These are phyloP conservation scores for Colletotrichum sansevieriae DNA, from an alignment of 2,329 filamentous ascomycete species.

Conservation along the genomic window DNA sequence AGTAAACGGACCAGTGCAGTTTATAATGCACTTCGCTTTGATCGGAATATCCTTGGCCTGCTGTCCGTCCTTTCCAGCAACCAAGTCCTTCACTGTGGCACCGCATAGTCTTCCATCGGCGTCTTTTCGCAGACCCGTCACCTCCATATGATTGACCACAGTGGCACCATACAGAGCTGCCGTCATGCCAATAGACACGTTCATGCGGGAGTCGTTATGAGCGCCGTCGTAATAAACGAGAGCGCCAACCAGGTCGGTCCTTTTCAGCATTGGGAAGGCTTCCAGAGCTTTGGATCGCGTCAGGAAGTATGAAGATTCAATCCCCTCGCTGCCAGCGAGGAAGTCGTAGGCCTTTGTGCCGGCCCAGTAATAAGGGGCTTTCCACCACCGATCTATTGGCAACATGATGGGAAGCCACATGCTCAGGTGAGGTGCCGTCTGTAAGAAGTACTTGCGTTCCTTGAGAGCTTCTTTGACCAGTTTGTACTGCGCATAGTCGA, in stretches of 20 bases:
- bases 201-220: conserved; percentile 94
- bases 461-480: conserved; percentile 80
- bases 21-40: conserved; percentile 84
- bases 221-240: conserved; percentile 93
- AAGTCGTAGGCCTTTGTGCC: conserved; percentile 88
- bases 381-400: conserved; percentile 81
- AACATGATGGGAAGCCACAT: conserved; percentile 83
- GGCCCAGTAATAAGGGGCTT: conserved; percentile 82
- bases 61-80: conserved; percentile 75
- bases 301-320: conserved; percentile 90
- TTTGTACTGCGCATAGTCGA: conserved; percentile 80
- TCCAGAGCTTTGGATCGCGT: conserved; percentile 88
- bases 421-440: conserved; percentile 80
- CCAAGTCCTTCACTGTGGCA: conserved; percentile 78
- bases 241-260: conserved; percentile 81
- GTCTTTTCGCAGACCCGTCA: conserved; percentile 82
- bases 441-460: conserved; percentile 81
- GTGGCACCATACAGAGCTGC: conserved; percentile 89
- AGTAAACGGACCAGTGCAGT: conserved; percentile 89
- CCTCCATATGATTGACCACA: conserved; percentile 86
- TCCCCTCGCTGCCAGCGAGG: conserved; percentile 86
- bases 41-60: conserved; percentile 75
- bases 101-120: conserved; percentile 79
- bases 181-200: conserved; percentile 88
- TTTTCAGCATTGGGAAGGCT: conserved; percentile 90